Conservation (phyloP, 148 eudicot genomes). For the Polygonum maritimum region DNA sequence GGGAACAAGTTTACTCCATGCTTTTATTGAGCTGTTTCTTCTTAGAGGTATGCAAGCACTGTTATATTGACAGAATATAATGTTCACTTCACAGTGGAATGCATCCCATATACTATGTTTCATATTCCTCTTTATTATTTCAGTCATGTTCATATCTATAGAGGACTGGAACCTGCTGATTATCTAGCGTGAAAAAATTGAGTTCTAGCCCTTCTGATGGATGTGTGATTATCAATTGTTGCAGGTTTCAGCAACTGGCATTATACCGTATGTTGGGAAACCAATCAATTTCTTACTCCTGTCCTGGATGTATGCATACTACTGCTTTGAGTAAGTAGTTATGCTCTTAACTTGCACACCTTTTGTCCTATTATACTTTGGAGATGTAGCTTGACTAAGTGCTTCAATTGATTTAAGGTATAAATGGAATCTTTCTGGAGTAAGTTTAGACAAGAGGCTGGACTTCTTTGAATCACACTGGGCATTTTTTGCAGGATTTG, state of each 20-base stretch:
- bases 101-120: not conserved
- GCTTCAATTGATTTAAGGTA: constrained; percentile 47
- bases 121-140: not conserved
- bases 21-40: constrained; percentile 75
- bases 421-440: constrained; percentile 92
- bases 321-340: constrained; percentile 87
- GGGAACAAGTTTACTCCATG: constrained; percentile 86
- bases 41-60: constrained; percentile 54
- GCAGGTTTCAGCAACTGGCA: constrained; percentile 75
- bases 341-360: constrained; percentile 5
- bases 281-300: constrained; percentile 70
- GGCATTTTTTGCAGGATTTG: constrained; percentile 98
- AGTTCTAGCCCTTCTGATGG: not conserved
- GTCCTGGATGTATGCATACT: constrained; percentile 97
- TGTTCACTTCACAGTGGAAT: not conserved
- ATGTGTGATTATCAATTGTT: constrained; percentile 3
- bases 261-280: constrained; percentile 73
- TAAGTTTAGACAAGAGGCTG: constrained; percentile 75
- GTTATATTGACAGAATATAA: not conserved
- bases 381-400: not conserved
- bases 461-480: constrained; percentile 96
- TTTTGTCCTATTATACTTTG: not conserved
- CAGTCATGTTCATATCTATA: not conserved
- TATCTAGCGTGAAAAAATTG: not conserved
- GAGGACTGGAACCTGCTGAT: not conserved